phyloP scores from a whole-genome alignment of 2,329 filamentous ascomycete genomes.

The Pleomassaria siparia region DNA sequence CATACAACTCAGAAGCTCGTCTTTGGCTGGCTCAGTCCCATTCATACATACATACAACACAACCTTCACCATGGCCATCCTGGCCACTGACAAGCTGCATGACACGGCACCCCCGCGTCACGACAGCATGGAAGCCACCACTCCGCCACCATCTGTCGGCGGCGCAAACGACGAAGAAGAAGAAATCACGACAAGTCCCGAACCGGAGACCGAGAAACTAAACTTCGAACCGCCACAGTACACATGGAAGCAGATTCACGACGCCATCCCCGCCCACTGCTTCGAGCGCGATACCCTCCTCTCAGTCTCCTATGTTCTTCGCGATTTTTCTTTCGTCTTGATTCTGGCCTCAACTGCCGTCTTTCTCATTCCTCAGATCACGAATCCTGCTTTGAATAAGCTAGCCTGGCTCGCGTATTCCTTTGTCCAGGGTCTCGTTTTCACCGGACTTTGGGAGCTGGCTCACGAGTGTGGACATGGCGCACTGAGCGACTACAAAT shows the following conservation, averaged over 20 bases:
- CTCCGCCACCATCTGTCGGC: neutral
- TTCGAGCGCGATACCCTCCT: conserved; percentile 1
- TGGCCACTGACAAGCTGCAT: neutral
- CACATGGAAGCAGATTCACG: conserved; percentile 1
- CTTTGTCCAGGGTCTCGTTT: conserved; percentile 63
- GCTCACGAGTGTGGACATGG: conserved; percentile 70
- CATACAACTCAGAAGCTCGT: no score
- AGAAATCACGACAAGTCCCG: no score
- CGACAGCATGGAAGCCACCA: neutral
- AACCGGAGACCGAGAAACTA: neutral
- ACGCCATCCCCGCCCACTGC: conserved; percentile 2
- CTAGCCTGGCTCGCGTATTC: conserved; percentile 57
- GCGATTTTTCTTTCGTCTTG: neutral
- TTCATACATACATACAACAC: neutral
- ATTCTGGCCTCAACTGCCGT: neutral
- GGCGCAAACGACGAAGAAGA: neutral
- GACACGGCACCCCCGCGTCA: neutral
- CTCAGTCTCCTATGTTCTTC: neutral
- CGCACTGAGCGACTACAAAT: conserved; percentile 58
- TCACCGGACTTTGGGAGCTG: conserved; percentile 68
- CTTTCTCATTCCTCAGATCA: neutral
- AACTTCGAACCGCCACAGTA: conserved; percentile 2
- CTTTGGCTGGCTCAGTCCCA: no score
- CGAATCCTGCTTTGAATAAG: neutral
- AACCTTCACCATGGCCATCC: neutral